A percentile compares a stretch with the other conserved stretches of the same genome.
These are phyloP conservation scores for Pythium phragmiticola DNA, from an alignment of 352 stramenopile genomes.

Conservation along the genomic window DNA sequence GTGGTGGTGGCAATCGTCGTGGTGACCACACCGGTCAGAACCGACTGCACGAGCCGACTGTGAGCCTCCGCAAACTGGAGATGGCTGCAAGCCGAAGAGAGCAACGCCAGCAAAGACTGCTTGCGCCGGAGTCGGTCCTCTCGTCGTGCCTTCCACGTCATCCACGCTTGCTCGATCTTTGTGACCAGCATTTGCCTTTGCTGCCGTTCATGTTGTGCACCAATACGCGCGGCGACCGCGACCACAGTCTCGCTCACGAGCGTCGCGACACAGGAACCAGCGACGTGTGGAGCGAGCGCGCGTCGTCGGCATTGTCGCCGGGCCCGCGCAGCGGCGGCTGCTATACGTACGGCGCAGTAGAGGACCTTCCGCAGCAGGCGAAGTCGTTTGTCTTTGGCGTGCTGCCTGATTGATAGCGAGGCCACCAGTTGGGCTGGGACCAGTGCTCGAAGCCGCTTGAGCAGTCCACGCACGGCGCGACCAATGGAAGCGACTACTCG, in stretches of 20 bases:
- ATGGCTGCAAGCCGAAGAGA: neutral
- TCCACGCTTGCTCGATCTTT: constrained; percentile 7
- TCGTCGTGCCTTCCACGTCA: neutral
- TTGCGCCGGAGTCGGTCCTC: neutral
- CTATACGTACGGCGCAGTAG: neutral
- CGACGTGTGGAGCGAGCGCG: neutral
- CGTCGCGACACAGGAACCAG: neutral
- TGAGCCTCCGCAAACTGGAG: neutral
- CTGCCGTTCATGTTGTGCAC: constrained; percentile 3
- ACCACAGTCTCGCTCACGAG: neutral
- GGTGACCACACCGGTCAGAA: neutral
- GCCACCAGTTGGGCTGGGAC: neutral
- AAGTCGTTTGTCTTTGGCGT: neutral
- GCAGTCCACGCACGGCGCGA: neutral
- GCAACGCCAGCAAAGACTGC: neutral
- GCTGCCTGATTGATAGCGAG: neutral
- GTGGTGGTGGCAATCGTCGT: neutral
- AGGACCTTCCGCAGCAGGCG: neutral
- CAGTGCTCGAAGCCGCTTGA: neutral
- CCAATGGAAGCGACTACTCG: neutral
- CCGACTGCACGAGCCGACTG: neutral
- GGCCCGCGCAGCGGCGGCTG: neutral
- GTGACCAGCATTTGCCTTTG: neutral
- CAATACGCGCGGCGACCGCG: neutral
- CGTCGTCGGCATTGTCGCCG: neutral